A percentile compares a stretch with the other conserved stretches of the same genome.
These are phyloP conservation scores for Trypanosoma congolense DNA, from an alignment of 208 protist genomes.

Conservation along the genomic window DNA sequence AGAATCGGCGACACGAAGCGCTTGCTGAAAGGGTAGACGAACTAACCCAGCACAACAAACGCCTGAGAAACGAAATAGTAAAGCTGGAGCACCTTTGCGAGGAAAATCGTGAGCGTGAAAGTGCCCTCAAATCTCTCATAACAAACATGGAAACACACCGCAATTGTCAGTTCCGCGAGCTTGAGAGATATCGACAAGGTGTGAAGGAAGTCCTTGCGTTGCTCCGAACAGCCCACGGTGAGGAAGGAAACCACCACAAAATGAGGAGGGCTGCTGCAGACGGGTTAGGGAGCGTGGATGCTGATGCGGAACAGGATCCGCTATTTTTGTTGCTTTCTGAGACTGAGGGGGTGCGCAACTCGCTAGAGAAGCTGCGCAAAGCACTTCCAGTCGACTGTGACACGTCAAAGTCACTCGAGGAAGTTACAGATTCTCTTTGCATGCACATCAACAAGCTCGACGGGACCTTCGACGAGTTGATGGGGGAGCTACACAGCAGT, in stretches of 20 bases:
- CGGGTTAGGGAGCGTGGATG: neutral
- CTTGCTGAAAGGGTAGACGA: slow-evolving; percentile 1
- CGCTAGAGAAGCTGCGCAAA: slow-evolving; percentile 8
- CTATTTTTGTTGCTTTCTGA: neutral
- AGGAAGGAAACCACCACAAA: neutral
- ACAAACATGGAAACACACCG: slow-evolving; percentile 3
- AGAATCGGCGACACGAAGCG: neutral
- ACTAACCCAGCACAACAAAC: neutral
- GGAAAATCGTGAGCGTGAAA: slow-evolving; percentile 15
- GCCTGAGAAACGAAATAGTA: neutral
- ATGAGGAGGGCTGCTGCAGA: neutral
- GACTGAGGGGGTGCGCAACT: neutral
- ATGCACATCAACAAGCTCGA: neutral
- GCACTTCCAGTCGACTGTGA: neutral
- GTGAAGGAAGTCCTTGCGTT: neutral
- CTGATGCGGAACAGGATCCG: neutral
- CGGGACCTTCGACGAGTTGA: neutral
- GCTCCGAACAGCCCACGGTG: neutral
- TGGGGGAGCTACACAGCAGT: neutral
- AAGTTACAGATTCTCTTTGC: slow-evolving; percentile 1
- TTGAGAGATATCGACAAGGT: neutral
- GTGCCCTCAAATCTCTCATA: slow-evolving; percentile 7
- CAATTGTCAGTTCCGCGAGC: neutral
- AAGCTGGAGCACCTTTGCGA: slow-evolving; percentile 9
- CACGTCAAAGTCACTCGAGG: neutral